These are phyloP conservation scores for Pythium chondricola DNA, from an alignment of 352 stramenopile species.

Conservation along the genomic window DNA sequence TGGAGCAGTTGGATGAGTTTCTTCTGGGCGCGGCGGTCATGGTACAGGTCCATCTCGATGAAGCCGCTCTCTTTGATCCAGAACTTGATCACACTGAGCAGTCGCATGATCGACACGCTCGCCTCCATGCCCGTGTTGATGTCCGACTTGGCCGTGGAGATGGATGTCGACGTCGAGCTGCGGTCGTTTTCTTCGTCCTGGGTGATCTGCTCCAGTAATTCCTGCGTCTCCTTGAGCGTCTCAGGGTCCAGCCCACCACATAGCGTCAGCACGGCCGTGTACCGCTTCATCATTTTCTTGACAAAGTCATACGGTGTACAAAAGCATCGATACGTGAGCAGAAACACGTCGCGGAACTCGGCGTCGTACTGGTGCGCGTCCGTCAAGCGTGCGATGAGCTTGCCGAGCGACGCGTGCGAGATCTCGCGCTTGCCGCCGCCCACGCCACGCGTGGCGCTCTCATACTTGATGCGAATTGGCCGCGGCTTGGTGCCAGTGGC, in stretches of 20 bases:
- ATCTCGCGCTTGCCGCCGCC: slow-evolving; percentile 69
- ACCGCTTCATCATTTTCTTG: slow-evolving; percentile 85
- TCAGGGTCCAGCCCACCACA: slow-evolving; percentile 41
- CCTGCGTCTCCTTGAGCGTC: slow-evolving; percentile 53
- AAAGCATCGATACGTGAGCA: slow-evolving; percentile 79
- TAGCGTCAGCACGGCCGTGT: slow-evolving; percentile 64
- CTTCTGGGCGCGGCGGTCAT: slow-evolving; percentile 65
- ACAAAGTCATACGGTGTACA: slow-evolving; percentile 83
- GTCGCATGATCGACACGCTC: slow-evolving; percentile 82
- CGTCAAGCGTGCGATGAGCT: slow-evolving; percentile 75
- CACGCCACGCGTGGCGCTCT: slow-evolving; percentile 47
- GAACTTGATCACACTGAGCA: slow-evolving; percentile 83
- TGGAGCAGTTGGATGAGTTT: slow-evolving; percentile 67
- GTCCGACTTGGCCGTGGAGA: slow-evolving; percentile 66
- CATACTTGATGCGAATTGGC: slow-evolving; percentile 71
- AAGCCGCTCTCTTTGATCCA: slow-evolving; percentile 86
- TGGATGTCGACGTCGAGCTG: slow-evolving; percentile 50
- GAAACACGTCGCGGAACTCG: slow-evolving; percentile 81
- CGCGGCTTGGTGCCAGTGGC: slow-evolving; percentile 24
- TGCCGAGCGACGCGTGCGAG: slow-evolving; percentile 80
- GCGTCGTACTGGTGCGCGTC: slow-evolving; percentile 83
- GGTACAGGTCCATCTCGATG: slow-evolving; percentile 67
- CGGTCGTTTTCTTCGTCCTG: slow-evolving; percentile 53
- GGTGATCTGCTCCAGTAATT: slow-evolving; percentile 57
- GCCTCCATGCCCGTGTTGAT: slow-evolving; percentile 79